Evolutionary conservation across 441 rosid genomes (phyloP), one percentile per base, ranked within the genome.

Genomic region (Arabidopsis hybrid): DNA sequence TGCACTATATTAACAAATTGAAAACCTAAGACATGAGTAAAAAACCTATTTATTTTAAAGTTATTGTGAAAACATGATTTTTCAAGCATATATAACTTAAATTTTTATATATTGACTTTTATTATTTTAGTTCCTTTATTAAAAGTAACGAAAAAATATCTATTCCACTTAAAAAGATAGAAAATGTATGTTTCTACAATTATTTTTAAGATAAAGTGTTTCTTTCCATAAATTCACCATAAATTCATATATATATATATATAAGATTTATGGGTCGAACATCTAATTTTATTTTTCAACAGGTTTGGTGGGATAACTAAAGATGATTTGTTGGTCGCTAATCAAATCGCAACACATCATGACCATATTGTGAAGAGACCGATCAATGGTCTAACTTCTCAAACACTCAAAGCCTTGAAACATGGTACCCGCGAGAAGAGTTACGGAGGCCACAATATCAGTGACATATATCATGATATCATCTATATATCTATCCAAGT

Each of bases 21-120:
- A 38, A 72, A 38, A 34, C 29, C 35, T 53, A 9, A 14, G 49
- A 57, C 58, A 43, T 63, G 29, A 17, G 14, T 59, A 26, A 16
- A 55, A 17, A 8, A 4, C 13, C 61, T 8, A 13, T 34, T 56
- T 55, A 13, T 2, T 57, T 5, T 43, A 43, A 43, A 43, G 16
- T 42, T 35, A 42, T 42, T 5, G 47, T 4, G 14, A 42, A 12
- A 42, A 42, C 47, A 42, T 42, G 7, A 42, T 42, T 12, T 42
- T 34, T 13, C 2, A 42, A 6, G 8, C 7, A 6, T 2, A 35
- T 4, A 35, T 35, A 35, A 35, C 39, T 35, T 35, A 35, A 7
- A 35, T 21, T 2, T 21, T 21, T 21, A 21, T 21, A 21, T 2
- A 26, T 26, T 26, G 29, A 26, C 3, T 26, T 26, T 26, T 4